Conservation (phyloP, 495 filamentous ascomycete species). For the Penicillium malachiteum region DNA sequence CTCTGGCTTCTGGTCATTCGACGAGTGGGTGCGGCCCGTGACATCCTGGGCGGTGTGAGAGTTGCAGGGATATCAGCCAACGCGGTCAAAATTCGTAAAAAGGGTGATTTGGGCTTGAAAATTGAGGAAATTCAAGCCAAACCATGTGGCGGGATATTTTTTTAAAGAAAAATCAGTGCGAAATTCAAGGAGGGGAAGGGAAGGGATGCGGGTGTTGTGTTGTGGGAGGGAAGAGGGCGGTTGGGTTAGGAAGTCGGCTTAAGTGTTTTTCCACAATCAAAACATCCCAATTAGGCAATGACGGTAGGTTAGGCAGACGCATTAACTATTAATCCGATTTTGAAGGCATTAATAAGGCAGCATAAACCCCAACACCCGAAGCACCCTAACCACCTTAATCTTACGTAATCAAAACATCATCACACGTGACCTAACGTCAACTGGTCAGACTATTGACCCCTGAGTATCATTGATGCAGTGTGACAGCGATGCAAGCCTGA, state of each 20-base stretch:
- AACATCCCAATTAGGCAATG: too few relatives aligned
- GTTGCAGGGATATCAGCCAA: neutral
- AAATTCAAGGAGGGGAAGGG: too few relatives aligned
- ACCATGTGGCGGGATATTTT: neutral
- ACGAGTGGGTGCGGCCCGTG: slow-evolving; percentile 8
- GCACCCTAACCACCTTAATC: slow-evolving; percentile 1
- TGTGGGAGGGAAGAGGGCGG: neutral
- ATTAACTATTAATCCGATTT: neutral
- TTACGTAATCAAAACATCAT: too few relatives aligned
- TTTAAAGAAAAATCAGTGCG: too few relatives aligned
- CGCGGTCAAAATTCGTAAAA: neutral
- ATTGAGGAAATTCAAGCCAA: neutral
- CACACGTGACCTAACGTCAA: neutral
- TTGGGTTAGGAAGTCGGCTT: neutral
- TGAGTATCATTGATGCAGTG: too few relatives aligned
- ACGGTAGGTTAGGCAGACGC: neutral
- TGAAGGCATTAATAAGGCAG: too few relatives aligned
- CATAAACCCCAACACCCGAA: too few relatives aligned
- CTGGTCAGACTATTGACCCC: too few relatives aligned
- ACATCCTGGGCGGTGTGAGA: slow-evolving; percentile 21
- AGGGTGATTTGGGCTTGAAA: neutral
- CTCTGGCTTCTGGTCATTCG: slow-evolving; percentile 30
- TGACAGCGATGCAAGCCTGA: too few relatives aligned
- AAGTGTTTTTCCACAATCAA: neutral
- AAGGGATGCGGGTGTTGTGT: neutral